Evolutionary conservation across 75 land plant species (phyloP).

Genomic region (Selaginella tamariscina): DNA sequence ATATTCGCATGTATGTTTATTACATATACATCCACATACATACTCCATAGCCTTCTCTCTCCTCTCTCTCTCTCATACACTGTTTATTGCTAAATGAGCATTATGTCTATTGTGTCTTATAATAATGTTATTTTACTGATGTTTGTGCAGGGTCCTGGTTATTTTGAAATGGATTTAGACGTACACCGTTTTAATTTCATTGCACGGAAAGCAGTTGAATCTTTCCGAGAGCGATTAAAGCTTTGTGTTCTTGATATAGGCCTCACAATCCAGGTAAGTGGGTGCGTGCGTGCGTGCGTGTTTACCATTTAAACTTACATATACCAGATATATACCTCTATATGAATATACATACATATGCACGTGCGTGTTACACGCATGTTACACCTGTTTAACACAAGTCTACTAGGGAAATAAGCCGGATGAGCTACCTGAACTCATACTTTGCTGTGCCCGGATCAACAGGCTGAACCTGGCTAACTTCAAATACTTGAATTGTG

Average conservation of each 20-base stretch:
- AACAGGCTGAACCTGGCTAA: slow-evolving; percentile 34
- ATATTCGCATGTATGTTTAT: too few relatives aligned
- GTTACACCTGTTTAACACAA: too few relatives aligned
- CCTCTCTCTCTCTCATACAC: too few relatives aligned
- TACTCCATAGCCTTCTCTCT: too few relatives aligned
- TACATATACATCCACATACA: too few relatives aligned
- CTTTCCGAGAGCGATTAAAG: slow-evolving; percentile 60
- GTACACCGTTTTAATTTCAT: slow-evolving; percentile 82
- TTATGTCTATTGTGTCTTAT: too few relatives aligned
- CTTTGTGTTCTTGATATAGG: slow-evolving; percentile 63
- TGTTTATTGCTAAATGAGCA: too few relatives aligned
- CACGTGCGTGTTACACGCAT: too few relatives aligned
- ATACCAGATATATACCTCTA: neutral
- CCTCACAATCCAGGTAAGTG: slow-evolving; percentile 67
- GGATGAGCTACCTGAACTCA: slow-evolving; percentile 70
- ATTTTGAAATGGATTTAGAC: slow-evolving; percentile 83
- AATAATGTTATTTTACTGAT: too few relatives aligned
- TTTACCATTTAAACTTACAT: neutral
- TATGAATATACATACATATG: too few relatives aligned
- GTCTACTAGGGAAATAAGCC: slow-evolving; percentile 47
- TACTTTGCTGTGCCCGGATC: slow-evolving; percentile 46
- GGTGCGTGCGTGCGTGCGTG: neutral
- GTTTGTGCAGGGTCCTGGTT: slow-evolving; percentile 49
- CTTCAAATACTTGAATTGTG: neutral
- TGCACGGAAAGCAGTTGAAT: slow-evolving; percentile 73